Percentiles rank a stretch among this genome's conserved stretches.
Conservation (phyloP, 2,329 filamentous ascomycete genomes). For the Calonectria naviculata region DNA sequence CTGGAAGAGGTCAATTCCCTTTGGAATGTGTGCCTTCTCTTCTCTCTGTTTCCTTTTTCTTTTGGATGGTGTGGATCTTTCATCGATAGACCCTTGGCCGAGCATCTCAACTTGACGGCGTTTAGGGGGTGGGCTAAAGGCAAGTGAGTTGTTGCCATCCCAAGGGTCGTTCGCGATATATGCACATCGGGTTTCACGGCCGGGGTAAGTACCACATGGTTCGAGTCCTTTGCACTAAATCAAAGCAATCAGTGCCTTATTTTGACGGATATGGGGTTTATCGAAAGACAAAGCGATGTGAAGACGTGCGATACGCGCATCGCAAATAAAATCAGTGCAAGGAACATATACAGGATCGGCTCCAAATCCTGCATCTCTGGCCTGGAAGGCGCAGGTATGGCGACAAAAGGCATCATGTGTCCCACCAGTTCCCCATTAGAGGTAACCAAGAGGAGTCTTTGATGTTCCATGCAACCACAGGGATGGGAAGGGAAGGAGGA, state of each 20-base stretch:
- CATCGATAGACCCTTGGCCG: background rate
- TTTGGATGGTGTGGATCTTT: background rate
- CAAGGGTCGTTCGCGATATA: constrained; percentile 15
- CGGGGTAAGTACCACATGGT: constrained; percentile 36
- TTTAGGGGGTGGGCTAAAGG: background rate
- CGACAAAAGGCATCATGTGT: no score
- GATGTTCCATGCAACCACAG: background rate
- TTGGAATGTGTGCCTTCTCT: background rate
- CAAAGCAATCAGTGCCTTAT: background rate
- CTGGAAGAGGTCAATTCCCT: background rate
- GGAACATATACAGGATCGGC: background rate
- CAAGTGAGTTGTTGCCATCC: background rate
- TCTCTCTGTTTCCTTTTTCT: background rate
- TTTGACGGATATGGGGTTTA: background rate
- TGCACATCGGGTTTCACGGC: constrained; percentile 32
- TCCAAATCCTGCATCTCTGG: background rate
- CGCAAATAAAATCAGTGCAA: background rate
- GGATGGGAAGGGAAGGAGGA: background rate
- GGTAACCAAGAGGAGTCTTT: background rate
- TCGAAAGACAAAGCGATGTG: background rate
- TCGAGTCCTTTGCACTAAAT: constrained; percentile 37
- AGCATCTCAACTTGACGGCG: background rate
- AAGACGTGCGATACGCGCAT: background rate
- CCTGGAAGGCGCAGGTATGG: background rate
- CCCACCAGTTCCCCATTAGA: background rate